Percentiles rank a stretch among this genome's conserved stretches.
Conservation (phyloP, 306 rosid genomes). For the Vigna nakashimae region DNA sequence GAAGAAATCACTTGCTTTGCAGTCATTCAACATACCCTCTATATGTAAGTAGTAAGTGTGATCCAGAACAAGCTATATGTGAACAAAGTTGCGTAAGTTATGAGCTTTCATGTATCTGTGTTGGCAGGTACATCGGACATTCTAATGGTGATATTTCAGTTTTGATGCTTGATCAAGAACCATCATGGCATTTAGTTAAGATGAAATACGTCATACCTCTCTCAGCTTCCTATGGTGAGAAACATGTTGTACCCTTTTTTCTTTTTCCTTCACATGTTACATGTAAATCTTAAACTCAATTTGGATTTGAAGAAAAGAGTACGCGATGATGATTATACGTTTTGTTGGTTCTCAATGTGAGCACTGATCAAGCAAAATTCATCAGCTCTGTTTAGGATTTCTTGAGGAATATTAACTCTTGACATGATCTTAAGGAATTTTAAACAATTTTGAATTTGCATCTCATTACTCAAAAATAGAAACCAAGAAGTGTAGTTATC, state of each 20-base stretch:
- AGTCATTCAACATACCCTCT: slow-evolving; percentile 61
- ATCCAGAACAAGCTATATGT: slow-evolving; percentile 20
- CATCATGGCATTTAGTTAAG: slow-evolving; percentile 59
- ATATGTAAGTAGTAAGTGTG: slow-evolving; percentile 63
- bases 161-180: slow-evolving; percentile 75
- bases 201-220: slow-evolving; percentile 78
- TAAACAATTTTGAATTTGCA: slow-evolving; percentile 9
- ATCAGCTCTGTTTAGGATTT: slow-evolving; percentile 6
- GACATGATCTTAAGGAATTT: slow-evolving; percentile 18
- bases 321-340: not conserved
- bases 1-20: slow-evolving; percentile 71
- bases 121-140: slow-evolving; percentile 83
- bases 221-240: slow-evolving; percentile 79
- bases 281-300: not conserved
- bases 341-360: not conserved
- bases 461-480: slow-evolving; percentile 25
- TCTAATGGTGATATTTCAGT: slow-evolving; percentile 71
- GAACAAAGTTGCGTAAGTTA: slow-evolving; percentile 11
- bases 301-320: not conserved
- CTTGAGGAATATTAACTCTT: not conserved
- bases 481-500: slow-evolving; percentile 20
- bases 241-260: slow-evolving; percentile 12
- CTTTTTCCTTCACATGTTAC: slow-evolving; percentile 7
- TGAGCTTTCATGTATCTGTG: slow-evolving; percentile 17
- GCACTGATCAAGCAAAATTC: not conserved